Evolutionary conservation across 257 asterid species (phyloP).

Genomic region (Striga asiatica): DNA sequence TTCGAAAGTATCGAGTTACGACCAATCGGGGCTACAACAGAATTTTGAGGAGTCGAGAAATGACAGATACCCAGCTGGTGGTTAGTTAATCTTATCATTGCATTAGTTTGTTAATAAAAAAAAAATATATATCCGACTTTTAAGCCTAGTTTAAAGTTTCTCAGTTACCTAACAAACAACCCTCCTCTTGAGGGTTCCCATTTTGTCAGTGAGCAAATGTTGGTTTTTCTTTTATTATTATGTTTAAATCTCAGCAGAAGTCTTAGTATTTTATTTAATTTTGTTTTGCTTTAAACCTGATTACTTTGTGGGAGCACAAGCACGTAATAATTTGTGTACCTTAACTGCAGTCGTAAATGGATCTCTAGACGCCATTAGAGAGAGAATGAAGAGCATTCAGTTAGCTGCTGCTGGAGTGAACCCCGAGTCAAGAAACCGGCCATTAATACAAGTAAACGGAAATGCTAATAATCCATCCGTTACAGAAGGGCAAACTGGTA

Average conservation of each 20-base stretch:
- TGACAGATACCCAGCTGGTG: constrained; percentile 79
- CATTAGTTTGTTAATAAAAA: background rate
- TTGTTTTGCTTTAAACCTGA: background rate
- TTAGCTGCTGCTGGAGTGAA: constrained; percentile 61
- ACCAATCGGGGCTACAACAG: constrained; percentile 41
- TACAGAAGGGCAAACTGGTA: constrained; percentile 35
- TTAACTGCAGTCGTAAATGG: constrained; percentile 71
- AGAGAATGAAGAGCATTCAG: constrained; percentile 97
- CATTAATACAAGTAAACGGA: constrained; percentile 48
- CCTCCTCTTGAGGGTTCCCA: too few species aligned
- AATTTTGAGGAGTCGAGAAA: constrained; percentile 52
- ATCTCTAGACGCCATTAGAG: constrained; percentile 87
- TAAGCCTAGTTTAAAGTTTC: background rate
- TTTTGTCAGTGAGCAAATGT: too few species aligned
- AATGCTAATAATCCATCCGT: constrained; percentile 31
- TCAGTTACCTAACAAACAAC: too few species aligned
- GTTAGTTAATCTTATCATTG: constrained; percentile 21
- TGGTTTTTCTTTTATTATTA: too few species aligned
- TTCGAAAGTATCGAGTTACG: constrained; percentile 35
- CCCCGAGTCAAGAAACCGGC: constrained; percentile 45
- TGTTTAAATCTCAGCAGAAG: too few species aligned
- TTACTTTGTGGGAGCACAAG: background rate
- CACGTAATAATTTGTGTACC: background rate
- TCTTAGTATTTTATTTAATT: background rate
- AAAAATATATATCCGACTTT: background rate